Evolutionary conservation across 2,329 filamentous ascomycete genomes (phyloP), one percentile per base, ranked within the genome.

Genomic region (Fusarium sulawesiense): DNA sequence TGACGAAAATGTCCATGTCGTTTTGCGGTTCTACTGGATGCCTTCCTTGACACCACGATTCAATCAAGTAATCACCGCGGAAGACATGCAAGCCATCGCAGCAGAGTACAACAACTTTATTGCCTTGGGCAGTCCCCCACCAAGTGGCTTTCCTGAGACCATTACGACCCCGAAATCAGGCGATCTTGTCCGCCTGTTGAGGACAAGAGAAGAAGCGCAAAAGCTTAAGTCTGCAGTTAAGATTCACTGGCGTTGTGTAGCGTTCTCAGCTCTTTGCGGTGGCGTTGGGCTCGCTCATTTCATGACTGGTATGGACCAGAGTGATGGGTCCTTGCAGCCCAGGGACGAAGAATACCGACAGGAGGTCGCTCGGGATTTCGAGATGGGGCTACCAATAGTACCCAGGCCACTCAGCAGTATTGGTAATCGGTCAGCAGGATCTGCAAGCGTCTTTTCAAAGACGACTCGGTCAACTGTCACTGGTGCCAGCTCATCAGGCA

Each of bases 1-100:
- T 11, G 16, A 4, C 32, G 32, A 37, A 3, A 11, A 37, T 6
- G n/a, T 16, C 7, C 29, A 45, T 12, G 47, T 41, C 2, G 59
- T 30, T 11, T 11, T 67, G 42, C 46, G 53, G 30, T 57, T 68
- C 25, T 25, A 46, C 16, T 65, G 57, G 47, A 66, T 68, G 62
- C 51, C 48, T 2, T 11, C 20, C 6, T 34, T 32, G 5, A 6
- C 32, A 18, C 32, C 32, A 18, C 16, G 32, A 18, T 37, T 37
- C 16, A 37, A 37, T 5, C 32, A 37, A 11, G 9, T 11, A 18
- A n/a, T 9, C 5, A 37, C 32, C 16, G 3, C 11, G 16, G 32
- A 37, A 4, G 40, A 25, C 21, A 55, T 37, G 32, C n/a, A n/a
- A 3, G 6, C 9, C 32, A 37, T 37, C 9, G 32, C 60, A 4